Conservation (phyloP, 441 rosid genomes). For the Jatropha podagrica region DNA sequence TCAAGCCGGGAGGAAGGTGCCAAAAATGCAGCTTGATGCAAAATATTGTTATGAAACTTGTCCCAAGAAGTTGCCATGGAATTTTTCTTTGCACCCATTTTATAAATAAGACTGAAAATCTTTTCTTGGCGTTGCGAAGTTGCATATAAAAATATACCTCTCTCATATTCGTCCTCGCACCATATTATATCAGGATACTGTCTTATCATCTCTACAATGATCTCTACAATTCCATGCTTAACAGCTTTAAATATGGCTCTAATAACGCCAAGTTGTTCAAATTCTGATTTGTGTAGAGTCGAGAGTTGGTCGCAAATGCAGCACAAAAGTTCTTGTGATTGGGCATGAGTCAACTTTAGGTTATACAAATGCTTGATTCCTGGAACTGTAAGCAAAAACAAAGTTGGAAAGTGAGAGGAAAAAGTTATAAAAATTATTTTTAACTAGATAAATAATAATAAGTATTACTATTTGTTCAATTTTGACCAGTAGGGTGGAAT, state of each 20-base stretch:
- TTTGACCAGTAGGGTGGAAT: too few species aligned
- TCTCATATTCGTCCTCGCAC: conserved; percentile 41
- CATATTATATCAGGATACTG: conserved; percentile 58
- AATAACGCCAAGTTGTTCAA: conserved; percentile 33
- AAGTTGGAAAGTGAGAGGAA: not conserved
- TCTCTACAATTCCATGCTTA: conserved; percentile 57
- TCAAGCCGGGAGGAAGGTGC: conserved; percentile 64
- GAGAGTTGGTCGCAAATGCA: conserved; percentile 51
- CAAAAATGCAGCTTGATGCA: conserved; percentile 63
- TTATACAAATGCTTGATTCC: conserved; percentile 41
- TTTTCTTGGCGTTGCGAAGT: conserved; percentile 64
- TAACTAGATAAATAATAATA: too few species aligned
- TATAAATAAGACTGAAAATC: conserved; percentile 61
- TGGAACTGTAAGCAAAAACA: conserved; percentile 40
- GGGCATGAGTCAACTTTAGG: conserved; percentile 49
- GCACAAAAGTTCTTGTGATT: conserved; percentile 46
- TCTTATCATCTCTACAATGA: conserved; percentile 47
- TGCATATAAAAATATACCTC: conserved; percentile 56
- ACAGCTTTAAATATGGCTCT: conserved; percentile 57
- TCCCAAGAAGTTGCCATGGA: conserved; percentile 48
- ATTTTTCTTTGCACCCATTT: conserved; percentile 60
- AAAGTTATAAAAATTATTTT: too few species aligned
- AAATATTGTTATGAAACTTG: conserved; percentile 45
- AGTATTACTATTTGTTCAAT: too few species aligned
- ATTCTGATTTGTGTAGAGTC: conserved; percentile 30